Conservation (phyloP, 2,329 filamentous ascomycete species). For the Macrophomina tecta region DNA sequence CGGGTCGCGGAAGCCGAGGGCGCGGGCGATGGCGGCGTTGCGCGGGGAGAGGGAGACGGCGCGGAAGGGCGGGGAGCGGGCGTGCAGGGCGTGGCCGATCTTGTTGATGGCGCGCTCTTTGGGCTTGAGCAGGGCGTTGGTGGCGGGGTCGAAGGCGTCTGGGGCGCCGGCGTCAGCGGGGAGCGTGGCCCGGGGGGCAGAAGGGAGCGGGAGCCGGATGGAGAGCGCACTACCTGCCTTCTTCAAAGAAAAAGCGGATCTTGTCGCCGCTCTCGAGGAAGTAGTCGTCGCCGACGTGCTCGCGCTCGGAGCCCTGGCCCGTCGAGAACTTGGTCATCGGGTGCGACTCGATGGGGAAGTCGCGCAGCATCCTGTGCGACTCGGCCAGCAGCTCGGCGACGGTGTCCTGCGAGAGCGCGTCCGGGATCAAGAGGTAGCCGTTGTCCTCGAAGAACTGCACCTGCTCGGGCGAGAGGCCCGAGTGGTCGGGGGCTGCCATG, state of each 20-base stretch:
- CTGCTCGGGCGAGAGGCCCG: conserved; percentile 74
- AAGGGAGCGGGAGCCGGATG: background rate
- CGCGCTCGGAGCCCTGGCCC: conserved; percentile 65
- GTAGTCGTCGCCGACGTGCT: conserved; percentile 91
- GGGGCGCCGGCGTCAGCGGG: background rate
- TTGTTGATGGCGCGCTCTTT: conserved; percentile 85
- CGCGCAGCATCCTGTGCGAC: conserved; percentile 74
- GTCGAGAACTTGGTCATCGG: conserved; percentile 95
- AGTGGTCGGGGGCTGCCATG: conserved; percentile 10
- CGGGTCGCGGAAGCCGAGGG: conserved; percentile 77
- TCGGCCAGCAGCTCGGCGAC: conserved; percentile 74
- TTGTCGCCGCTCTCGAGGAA: conserved; percentile 91
- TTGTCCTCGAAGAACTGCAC: conserved; percentile 75
- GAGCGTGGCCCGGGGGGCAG: background rate
- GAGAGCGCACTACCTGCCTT: conserved; percentile 54
- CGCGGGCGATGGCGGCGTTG: conserved; percentile 70
- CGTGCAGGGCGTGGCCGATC: conserved; percentile 59
- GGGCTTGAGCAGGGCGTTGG: conserved; percentile 73
- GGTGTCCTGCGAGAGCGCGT: conserved; percentile 71
- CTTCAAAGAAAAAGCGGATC: conserved; percentile 96
- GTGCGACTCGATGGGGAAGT: conserved; percentile 80
- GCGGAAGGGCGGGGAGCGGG: conserved; percentile 56
- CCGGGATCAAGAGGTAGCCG: conserved; percentile 87
- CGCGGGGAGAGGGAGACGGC: conserved; percentile 57
- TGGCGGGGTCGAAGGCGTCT: conserved; percentile 74